Evolutionary conservation across 2,329 filamentous ascomycete genomes (phyloP).

Genomic region (Fusarium brachygibbosum): DNA sequence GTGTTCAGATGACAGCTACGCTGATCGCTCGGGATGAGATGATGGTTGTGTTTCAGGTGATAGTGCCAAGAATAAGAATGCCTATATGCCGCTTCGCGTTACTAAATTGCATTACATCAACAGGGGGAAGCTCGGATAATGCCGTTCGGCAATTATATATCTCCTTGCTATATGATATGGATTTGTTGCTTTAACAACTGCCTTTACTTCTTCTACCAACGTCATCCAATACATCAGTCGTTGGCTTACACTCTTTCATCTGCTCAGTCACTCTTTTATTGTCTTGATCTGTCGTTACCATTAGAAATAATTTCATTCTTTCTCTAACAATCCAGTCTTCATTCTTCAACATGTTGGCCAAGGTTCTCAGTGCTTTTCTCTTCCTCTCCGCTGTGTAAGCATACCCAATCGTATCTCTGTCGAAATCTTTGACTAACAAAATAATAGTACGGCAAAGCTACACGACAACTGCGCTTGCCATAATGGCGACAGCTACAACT

Average conservation of each 20-base stretch:
- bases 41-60: slow-evolving; percentile 24
- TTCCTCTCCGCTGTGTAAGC: slow-evolving; percentile 36
- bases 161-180: background rate
- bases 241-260: slow-evolving; percentile 20
- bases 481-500: slow-evolving; percentile 43
- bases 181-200: background rate
- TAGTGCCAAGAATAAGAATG: background rate
- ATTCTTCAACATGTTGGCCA: slow-evolving; percentile 35
- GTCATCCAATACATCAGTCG: background rate
- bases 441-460: slow-evolving; percentile 28
- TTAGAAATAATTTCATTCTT: background rate
- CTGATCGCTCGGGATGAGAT: background rate
- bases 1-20: background rate
- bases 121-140: slow-evolving; percentile 4
- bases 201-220: background rate
- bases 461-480: slow-evolving; percentile 41
- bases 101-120: background rate
- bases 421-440: background rate
- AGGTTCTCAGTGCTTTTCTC: slow-evolving; percentile 26
- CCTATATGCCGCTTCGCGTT: background rate
- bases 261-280: slow-evolving; percentile 10
- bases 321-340: too few relatives aligned
- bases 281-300: background rate
- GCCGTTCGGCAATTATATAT: background rate
- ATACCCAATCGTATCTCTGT: fast-evolving